Evolutionary conservation across 2,329 filamentous ascomycete genomes (phyloP).

Genomic region (Geoglossum cookeanum): DNA sequence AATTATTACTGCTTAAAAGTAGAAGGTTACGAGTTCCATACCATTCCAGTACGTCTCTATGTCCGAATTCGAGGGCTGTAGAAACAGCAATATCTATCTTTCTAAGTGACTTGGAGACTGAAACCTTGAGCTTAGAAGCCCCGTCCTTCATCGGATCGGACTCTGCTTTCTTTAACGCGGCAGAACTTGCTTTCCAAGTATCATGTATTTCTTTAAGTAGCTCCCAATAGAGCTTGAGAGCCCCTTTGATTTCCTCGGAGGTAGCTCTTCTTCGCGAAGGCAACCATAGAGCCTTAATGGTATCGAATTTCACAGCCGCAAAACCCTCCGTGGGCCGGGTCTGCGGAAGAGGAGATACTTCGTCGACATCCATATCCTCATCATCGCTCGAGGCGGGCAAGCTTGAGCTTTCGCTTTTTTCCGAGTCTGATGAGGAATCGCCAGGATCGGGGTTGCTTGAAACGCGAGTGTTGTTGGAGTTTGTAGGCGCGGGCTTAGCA

Average conservation of each 20-base stretch:
- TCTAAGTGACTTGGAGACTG: background rate
- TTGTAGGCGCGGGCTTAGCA: background rate
- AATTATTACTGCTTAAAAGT: background rate
- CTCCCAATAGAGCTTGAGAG: background rate
- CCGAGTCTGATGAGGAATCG: background rate
- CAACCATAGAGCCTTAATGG: conserved; percentile 1
- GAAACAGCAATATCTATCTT: background rate
- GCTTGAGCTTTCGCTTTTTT: background rate
- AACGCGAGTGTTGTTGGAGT: background rate
- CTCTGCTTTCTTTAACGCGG: background rate
- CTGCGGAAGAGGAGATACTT: background rate
- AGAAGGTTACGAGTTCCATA: background rate
- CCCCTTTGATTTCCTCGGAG: background rate
- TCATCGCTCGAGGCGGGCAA: background rate
- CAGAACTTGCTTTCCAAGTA: background rate
- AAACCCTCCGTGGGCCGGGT: background rate
- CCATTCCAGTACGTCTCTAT: conserved; percentile 2
- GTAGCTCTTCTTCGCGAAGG: background rate
- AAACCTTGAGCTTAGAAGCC: background rate
- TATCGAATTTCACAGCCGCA: conserved; percentile 1
- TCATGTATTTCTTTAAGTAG: background rate
- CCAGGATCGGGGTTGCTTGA: background rate
- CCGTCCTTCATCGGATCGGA: background rate
- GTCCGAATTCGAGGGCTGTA: background rate
- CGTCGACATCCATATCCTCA: background rate